Percentiles rank a stretch among this genome's conserved stretches.
Conservation (phyloP, 352 stramenopile species). For the Pythium grandisporangium region DNA sequence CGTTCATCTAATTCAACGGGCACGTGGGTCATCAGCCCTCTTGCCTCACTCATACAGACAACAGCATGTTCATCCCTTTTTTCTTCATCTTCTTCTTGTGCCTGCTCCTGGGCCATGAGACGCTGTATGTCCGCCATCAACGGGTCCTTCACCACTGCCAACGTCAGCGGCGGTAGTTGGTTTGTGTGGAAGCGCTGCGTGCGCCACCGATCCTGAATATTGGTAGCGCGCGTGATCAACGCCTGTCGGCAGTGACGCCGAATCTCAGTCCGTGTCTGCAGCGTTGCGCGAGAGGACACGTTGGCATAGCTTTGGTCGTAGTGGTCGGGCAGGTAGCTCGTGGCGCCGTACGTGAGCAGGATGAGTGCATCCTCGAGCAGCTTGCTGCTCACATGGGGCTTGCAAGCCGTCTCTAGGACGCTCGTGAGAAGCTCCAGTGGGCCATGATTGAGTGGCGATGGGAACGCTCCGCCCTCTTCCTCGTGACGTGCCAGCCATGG, state of each 20-base stretch:
- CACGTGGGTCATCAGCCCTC: slow-evolving; percentile 5
- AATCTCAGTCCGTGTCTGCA: slow-evolving; percentile 5
- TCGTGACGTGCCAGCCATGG: neutral
- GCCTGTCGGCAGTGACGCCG: slow-evolving; percentile 7
- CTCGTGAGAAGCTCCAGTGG: slow-evolving; percentile 4
- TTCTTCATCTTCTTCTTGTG: slow-evolving; percentile 3
- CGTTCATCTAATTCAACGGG: slow-evolving; percentile 19
- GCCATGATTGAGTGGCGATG: neutral
- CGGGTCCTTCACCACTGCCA: slow-evolving; percentile 24
- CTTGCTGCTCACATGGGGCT: slow-evolving; percentile 5
- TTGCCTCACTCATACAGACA: no score
- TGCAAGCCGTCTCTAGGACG: slow-evolving; percentile 4
- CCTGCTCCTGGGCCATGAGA: slow-evolving; percentile 7
- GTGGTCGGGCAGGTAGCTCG: slow-evolving; percentile 23
- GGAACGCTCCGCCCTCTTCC: neutral
- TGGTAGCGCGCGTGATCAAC: neutral
- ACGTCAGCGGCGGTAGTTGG: slow-evolving; percentile 23
- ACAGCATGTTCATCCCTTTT: no score
- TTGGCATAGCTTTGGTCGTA: neutral
- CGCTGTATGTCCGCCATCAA: slow-evolving; percentile 30
- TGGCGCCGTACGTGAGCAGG: slow-evolving; percentile 29
- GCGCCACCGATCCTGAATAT: slow-evolving; percentile 20
- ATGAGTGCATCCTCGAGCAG: slow-evolving; percentile 38
- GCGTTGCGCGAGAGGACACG: neutral
- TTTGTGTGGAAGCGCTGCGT: slow-evolving; percentile 39